Evolutionary conservation across 2,329 filamentous ascomycete species (phyloP).

Genomic region (Pseudocercospora vitis): DNA sequence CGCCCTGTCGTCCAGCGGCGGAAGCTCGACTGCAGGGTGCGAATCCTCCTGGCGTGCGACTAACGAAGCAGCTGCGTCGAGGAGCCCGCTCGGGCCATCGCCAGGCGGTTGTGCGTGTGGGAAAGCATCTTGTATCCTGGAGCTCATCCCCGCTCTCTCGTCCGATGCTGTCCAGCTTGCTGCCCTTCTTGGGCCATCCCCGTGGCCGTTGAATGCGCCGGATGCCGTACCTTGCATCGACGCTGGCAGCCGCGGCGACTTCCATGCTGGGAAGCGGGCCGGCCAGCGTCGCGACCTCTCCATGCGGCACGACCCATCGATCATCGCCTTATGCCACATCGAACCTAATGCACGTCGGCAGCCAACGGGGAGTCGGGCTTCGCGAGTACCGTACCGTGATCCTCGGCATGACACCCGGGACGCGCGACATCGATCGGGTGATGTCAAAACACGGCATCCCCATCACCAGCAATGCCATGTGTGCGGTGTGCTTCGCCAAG

Average conservation of each 20-base stretch:
- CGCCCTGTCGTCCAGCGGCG: no score
- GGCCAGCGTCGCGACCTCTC: neutral
- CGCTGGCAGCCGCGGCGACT: neutral
- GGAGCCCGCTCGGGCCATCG: no score
- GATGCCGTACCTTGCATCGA: neutral
- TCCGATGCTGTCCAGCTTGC: neutral
- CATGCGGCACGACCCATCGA: neutral
- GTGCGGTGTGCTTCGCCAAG: neutral
- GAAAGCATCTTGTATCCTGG: neutral
- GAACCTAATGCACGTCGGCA: neutral
- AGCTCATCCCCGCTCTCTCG: neutral
- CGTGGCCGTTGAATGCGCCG: neutral
- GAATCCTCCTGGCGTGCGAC: neutral
- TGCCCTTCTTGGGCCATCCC: neutral
- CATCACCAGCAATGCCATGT: neutral
- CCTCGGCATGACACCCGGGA: no score
- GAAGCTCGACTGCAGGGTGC: neutral
- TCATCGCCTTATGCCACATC: neutral
- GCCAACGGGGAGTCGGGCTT: neutral
- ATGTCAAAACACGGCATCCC: neutral
- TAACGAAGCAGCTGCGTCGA: neutral
- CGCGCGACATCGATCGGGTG: no score
- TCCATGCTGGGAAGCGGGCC: no score
- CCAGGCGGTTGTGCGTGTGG: no score
- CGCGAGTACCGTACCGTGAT: no score